Base-by-base conservation (phyloP, 768 basidiomycete genomes). In the Amanita exitialis region DNA sequence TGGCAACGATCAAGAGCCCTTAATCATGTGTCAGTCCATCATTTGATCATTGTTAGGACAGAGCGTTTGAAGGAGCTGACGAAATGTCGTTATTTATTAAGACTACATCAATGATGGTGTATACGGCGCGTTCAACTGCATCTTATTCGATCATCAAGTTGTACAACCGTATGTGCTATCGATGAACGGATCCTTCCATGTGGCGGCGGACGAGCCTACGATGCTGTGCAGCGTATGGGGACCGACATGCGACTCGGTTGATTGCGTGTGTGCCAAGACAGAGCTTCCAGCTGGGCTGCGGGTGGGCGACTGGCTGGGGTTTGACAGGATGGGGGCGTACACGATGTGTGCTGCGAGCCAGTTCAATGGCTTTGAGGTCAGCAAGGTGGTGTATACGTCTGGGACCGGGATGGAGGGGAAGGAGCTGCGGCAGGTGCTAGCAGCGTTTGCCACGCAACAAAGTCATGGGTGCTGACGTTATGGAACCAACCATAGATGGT, bases 31-130 rank as follows among this genome's bases (percentile, higher is more conserved):
- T 96, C 69, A 66, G 93, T 78, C 37, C 20, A 15, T 13, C 35
- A 41, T 52, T 56, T 58, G 48, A 58, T 62, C 70, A 72, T 60
- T 71, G 37, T 45, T 44, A 21, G 28, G 20, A 5, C 51, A 36
- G n/a, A 44, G 12, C 51, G 32, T 27, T 34, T 44, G 44, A 38
- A 44, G 43, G 52, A 28, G 32, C 50, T 51, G 50, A 51, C 50
- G 50, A 42, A 10, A 44, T 28, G 41, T 46, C 49, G 49, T 51
- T 53, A 47, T 51, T 53, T 49, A 37, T 56, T 27, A 35, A 96
- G 93, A 97, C 73, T 98, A 98, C 74, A 92, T 98, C 78, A 98
- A 97, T 70, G 95, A 98, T 66, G 96, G 96, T 39, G 92, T 99
- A 36, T 99, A 99, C 66, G 93, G 95, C 46, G 82, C 91, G 18